Evolutionary conservation across 2,329 filamentous ascomycete species (phyloP), one percentile per base, ranked within the genome.

Genomic region (Fusarium pininemorale): DNA sequence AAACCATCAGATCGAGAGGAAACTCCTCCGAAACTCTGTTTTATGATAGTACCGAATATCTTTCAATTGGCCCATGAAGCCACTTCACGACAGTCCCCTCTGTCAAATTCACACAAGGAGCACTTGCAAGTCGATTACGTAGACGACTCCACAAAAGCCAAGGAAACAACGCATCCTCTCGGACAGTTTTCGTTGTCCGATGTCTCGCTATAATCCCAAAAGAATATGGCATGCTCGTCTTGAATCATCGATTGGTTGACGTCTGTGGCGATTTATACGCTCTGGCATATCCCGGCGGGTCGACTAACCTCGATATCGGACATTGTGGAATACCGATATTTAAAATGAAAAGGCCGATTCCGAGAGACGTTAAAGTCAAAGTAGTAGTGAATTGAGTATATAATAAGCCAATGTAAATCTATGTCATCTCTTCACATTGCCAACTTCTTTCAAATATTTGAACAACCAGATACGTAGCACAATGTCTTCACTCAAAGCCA

Each of bases 401-500:
- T 26, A 26, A 26, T 26, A 26, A 26, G 24, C 24, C 24, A 26
- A 26, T 5, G 24, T 26, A 26, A 26, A 26, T 26, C 24, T 26
- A 26, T 26, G 24, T 26, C 24, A 26, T 26, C 24, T 26, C 24
- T 5, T 26, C 24, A 26, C 24, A 26, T 26, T 26, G 24, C 24
- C 24, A 26, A 26, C 24, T 26, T 26, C 24, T 26, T 26, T 26
- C 24, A 26, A 26, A 26, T 26, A 26, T 26, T 26, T 26, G 24
- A 26, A 26, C 24, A 26, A 26, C 24, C 24, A 26, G 24, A 26
- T 26, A 26, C 24, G 24, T 26, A 26, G 24, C 24, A 26, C 24
- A 26, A 26, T 26, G 69, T 44, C 69, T 35, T 3, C 68, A 6
- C 28, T 47, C 9, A 69, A 63, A 28, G 57, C 57, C 24, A 72